Evolutionary conservation across 1,284 basidiomycete genomes (phyloP), one percentile per base, ranked within the genome.

Genomic region (Pholiota adiposa): DNA sequence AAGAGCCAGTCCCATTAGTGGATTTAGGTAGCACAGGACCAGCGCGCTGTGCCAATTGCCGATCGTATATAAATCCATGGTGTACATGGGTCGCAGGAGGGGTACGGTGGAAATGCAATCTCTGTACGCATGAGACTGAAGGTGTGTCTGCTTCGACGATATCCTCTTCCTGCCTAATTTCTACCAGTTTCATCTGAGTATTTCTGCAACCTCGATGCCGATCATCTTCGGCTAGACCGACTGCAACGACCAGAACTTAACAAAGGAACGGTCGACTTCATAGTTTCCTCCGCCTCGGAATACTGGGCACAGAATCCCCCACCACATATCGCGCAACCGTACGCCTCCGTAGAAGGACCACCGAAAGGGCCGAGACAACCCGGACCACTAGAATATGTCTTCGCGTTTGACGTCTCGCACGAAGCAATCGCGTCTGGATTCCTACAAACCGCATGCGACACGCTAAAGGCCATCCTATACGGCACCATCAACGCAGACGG

Each of bases 61-160:
- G 94, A 65, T 94, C 85, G 0, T 99, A 99, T 75, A 84, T 99
- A 70, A 99, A 98, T 72, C 90, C 96, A 0, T 99, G 96, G 96
- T 95, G 91, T 71, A 81, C 83, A 31, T 99, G 94, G 85, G 80
- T 87, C 16, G 85, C 93, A 36, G 94, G 93, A 8, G 97, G 97
- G 2, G 85, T 86, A 62, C 86, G 83, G 65, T 99, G 96, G 93
- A 88, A 85, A 66, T 99, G 97, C 75, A 99, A 98, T 78, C 74
- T 99, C 4, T 99, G 97, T 75, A 79, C 82, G 7, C 85, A 88
- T 61, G 85, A 92, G 65, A 96, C 93, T 19, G 83, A 89, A 78
- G 95, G 95, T 96, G 49, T 54, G 73, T 64, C 51, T 43, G 36
- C 25, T 49, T 6, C n/a, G 23, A 8, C 19, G n/a, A n/a, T 11